Conservation (phyloP, 2,329 filamentous ascomycete genomes). For the Fusarium longipes region DNA sequence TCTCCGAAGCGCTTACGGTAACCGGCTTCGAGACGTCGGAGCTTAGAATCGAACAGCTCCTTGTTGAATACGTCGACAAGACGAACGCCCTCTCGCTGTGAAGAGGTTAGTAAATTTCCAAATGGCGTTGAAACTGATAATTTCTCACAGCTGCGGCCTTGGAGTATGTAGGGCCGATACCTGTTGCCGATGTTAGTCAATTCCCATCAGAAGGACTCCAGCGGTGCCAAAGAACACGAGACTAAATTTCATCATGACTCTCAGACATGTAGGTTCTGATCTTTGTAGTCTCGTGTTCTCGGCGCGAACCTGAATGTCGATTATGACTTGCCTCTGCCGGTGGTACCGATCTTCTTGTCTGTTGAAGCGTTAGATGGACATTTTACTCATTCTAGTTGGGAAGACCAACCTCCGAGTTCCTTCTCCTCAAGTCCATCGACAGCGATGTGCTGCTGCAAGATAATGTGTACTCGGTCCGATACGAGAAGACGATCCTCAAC, state of each 20-base stretch:
- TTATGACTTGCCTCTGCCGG: constrained; percentile 5
- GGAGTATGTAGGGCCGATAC: constrained; percentile 11
- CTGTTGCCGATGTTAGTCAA: constrained; percentile 6
- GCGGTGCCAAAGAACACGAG: constrained; percentile 3
- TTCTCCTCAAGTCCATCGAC: constrained; percentile 28
- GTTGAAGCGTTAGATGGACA: constrained; percentile 1
- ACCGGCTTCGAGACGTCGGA: constrained; percentile 3
- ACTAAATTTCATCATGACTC: background rate
- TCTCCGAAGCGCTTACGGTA: constrained; percentile 11
- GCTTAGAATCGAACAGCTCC: constrained; percentile 12
- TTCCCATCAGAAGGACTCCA: background rate
- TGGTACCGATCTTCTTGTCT: constrained; percentile 25
- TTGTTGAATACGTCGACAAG: constrained; percentile 2
- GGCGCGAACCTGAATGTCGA: background rate
- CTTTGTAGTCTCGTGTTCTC: background rate
- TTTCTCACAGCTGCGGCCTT: background rate
- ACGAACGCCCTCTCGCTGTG: constrained; percentile 5
- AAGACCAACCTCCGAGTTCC: constrained; percentile 28
- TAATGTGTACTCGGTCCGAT: constrained; percentile 24
- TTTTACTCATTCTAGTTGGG: background rate
- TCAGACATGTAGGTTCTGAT: background rate
- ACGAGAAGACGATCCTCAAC: constrained; percentile 24
- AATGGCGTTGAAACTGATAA: background rate
- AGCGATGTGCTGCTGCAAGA: constrained; percentile 25
- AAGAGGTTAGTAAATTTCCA: background rate